Conservation (phyloP, 352 stramenopile genomes). For the Pythium volutum region DNA sequence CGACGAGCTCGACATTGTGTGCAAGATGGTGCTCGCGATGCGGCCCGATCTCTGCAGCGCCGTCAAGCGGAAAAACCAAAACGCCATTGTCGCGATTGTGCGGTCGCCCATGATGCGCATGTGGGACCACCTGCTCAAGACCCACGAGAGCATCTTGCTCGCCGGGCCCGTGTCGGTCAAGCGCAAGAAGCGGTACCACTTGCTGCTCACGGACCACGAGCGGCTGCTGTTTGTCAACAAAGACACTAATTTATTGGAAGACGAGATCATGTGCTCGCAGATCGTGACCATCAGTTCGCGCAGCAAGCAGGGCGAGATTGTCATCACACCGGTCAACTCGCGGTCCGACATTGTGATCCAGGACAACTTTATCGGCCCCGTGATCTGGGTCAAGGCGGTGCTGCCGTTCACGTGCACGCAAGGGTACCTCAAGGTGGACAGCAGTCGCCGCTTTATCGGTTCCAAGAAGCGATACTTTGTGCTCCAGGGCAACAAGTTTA, state of each 20-base stretch:
- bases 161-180: conserved; percentile 76
- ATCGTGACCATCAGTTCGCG: conserved; percentile 85
- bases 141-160: conserved; percentile 75
- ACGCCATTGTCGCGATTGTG: conserved; percentile 78
- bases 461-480: conserved; percentile 86
- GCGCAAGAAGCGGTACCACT: conserved; percentile 82
- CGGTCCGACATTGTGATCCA: conserved; percentile 70
- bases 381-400: conserved; percentile 84
- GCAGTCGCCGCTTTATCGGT: conserved; percentile 70
- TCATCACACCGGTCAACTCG: conserved; percentile 62
- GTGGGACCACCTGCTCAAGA: conserved; percentile 83
- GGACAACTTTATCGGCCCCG: conserved; percentile 82
- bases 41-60: conserved; percentile 69
- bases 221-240: conserved; percentile 86
- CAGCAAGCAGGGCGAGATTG: conserved; percentile 72
- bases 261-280: conserved; percentile 86
- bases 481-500: conserved; percentile 33
- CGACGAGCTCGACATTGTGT: conserved; percentile 70
- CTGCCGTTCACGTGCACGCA: conserved; percentile 86
- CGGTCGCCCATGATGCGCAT: conserved; percentile 80
- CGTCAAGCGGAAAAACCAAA: conserved; percentile 79
- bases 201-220: conserved; percentile 83
- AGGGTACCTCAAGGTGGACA: conserved; percentile 75
- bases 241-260: conserved; percentile 85
- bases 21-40: conserved; percentile 77